Percentiles rank a stretch among this genome's conserved stretches.
These are phyloP conservation scores for Tulasnella sp. DNA, from an alignment of 768 basidiomycete genomes.

Conservation along the genomic window DNA sequence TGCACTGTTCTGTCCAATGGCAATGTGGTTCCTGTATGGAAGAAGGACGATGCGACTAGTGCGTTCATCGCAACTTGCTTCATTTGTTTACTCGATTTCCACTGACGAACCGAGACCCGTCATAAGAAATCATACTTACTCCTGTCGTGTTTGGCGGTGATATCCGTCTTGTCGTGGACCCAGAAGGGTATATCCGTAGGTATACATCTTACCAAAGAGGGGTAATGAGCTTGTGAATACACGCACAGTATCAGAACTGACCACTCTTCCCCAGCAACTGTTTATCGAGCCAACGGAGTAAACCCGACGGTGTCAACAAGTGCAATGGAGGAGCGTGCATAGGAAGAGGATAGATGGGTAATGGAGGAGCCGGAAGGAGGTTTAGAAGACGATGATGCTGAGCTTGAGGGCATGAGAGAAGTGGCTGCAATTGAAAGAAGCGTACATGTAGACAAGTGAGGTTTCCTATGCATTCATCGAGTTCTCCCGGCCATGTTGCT, in stretches of 20 bases:
- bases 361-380: too few relatives aligned
- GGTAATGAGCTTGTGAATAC: not conserved
- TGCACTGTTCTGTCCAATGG: not conserved
- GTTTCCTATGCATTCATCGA: too few relatives aligned
- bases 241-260: not conserved
- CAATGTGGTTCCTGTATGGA: not conserved
- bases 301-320: not conserved
- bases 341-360: too few relatives aligned
- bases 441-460: too few relatives aligned
- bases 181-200: not conserved
- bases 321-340: too few relatives aligned
- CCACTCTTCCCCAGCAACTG: not conserved
- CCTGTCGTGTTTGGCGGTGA: too few relatives aligned
- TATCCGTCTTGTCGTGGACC: not conserved
- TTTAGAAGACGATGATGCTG: too few relatives aligned
- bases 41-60: not conserved
- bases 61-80: not conserved
- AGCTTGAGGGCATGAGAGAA: too few relatives aligned
- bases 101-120: not conserved
- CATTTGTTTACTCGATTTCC: not conserved
- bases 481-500: too few relatives aligned
- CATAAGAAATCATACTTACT: not conserved
- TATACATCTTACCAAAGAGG: too few relatives aligned
- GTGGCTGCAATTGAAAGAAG: too few relatives aligned
- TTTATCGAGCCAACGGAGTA: not conserved